phyloP scores from a whole-genome alignment of 2,329 filamentous ascomycete genomes.

The Colletotrichum sp. region DNA sequence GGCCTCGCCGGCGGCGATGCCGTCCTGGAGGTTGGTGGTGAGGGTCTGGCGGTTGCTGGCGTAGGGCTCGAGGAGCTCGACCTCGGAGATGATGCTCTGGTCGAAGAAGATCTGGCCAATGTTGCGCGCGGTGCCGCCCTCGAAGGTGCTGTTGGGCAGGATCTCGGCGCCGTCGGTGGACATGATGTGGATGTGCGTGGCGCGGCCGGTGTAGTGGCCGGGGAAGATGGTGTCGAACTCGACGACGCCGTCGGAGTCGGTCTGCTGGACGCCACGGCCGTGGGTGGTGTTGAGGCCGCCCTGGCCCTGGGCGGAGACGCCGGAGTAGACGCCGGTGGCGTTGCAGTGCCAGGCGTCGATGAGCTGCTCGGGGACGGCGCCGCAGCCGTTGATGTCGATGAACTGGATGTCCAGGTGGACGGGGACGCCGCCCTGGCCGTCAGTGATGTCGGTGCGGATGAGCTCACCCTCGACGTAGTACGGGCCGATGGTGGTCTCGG shows the following conservation, averaged over 20 bases:
- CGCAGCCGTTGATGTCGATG: constrained; percentile 24
- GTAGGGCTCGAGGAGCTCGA: constrained; percentile 56
- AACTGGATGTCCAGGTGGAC: constrained; percentile 36
- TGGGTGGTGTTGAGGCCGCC: constrained; percentile 17
- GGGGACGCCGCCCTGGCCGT: constrained; percentile 44
- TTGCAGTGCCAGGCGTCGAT: constrained; percentile 31
- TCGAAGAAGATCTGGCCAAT: constrained; percentile 20
- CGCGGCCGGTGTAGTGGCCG: constrained; percentile 48
- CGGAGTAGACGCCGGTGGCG: constrained; percentile 46
- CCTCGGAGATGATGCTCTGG: constrained; percentile 27
- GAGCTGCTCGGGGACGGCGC: constrained; percentile 21
- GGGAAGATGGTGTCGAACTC: constrained; percentile 49
- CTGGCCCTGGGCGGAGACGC: constrained; percentile 28
- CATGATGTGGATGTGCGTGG: constrained; percentile 52
- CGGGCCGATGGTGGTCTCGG: constrained; percentile 14
- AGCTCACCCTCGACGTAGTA: constrained; percentile 49
- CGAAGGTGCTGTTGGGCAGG: constrained; percentile 36
- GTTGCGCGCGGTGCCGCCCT: constrained; percentile 36
- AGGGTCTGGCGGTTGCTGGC: constrained; percentile 46
- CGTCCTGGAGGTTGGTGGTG: constrained; percentile 58
- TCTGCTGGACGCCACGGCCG: constrained; percentile 22
- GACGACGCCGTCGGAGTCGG: constrained; percentile 27
- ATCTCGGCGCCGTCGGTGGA: constrained; percentile 41
- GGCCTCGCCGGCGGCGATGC: constrained; percentile 41
- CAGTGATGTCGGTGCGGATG: constrained; percentile 48